Evolutionary conservation across 257 asterid genomes (phyloP).

Genomic region (Solanum pinnatisectum): DNA sequence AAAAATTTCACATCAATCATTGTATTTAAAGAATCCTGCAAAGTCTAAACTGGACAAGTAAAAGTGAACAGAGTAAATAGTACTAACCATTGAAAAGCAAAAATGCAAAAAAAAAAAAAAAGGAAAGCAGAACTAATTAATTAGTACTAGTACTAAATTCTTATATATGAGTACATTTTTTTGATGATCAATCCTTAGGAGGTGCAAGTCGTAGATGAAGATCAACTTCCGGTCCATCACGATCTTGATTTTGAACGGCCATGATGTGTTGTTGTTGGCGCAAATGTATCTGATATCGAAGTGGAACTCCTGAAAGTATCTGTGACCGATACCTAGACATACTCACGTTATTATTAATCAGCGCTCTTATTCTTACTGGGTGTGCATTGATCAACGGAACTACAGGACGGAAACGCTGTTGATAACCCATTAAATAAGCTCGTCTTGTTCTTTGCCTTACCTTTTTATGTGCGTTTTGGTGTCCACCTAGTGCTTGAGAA

Average conservation of each 20-base stretch:
- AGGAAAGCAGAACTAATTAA: background rate
- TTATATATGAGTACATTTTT: background rate
- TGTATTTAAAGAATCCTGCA: background rate
- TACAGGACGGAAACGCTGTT: constrained; percentile 24
- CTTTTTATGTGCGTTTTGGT: constrained; percentile 85
- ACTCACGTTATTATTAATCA: background rate
- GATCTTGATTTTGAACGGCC: constrained; percentile 2
- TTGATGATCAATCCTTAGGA: background rate
- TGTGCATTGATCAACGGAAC: constrained; percentile 29
- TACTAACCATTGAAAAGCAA: background rate
- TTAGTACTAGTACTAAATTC: background rate
- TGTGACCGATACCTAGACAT: constrained; percentile 9
- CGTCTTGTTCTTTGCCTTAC: constrained; percentile 56
- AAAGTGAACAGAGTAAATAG: background rate
- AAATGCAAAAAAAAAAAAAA: background rate
- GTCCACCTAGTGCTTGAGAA: constrained; percentile 82
- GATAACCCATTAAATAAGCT: background rate
- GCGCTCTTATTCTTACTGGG: constrained; percentile 23
- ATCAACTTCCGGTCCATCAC: constrained; percentile 55
- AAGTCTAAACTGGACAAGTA: background rate
- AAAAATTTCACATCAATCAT: no score
- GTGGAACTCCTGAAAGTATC: constrained; percentile 53
- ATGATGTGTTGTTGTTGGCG: constrained; percentile 12
- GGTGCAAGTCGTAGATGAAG: constrained; percentile 44
- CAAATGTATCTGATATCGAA: constrained; percentile 18